Base-by-base conservation (phyloP, 345 rosid species). In the Arabidopsis thaliana region DNA sequence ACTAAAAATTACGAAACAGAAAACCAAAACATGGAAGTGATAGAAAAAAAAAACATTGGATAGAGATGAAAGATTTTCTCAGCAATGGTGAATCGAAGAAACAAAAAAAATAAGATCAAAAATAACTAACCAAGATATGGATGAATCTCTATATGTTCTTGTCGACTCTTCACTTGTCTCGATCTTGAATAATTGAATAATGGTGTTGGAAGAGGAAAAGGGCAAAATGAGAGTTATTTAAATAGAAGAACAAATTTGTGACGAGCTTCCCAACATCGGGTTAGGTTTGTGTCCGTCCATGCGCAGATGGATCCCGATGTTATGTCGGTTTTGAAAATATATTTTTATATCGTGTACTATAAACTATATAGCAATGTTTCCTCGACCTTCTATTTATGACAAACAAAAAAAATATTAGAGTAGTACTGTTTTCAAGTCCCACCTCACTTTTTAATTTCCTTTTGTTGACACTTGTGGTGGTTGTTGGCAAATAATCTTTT, bases 281-380 rank as follows among this genome's bases (percentile, higher is more conserved):
- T 65, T 4, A 71, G 78, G 65, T 16, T 71, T 55, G 65, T 34
- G 14, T 74, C 7, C 48, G 56, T 65, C 65, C 41, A 36, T 56
- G 65, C 77, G 58, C 48, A 16, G 46, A 63, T 72, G 25, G 46
- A 61, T 53, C n/a, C 58, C 48, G 65, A 73, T 44, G 71, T 73
- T 53, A 65, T 25, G 46, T 55, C 71, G 7, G 57, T 33, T 55
- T 53, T 42, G 14, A 30, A 38, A 24, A 28, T 61, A 1, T 51
- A 51, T 40, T 22, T 59, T 51, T 16, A 16, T 16, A 16, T 16
- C 20, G 20, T 16, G 20, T 16, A 16, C 20, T 16, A 28, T 28
- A 28, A 28, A 28, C 3, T 55, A n/a, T 4, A 32, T 20, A 4
- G 0, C 20, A 69, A 56, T 16, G 56, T 69, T 58, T 45, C 16